Conservation (phyloP, 2,329 filamentous ascomycete species). For the Waltergamsia citrina region DNA sequence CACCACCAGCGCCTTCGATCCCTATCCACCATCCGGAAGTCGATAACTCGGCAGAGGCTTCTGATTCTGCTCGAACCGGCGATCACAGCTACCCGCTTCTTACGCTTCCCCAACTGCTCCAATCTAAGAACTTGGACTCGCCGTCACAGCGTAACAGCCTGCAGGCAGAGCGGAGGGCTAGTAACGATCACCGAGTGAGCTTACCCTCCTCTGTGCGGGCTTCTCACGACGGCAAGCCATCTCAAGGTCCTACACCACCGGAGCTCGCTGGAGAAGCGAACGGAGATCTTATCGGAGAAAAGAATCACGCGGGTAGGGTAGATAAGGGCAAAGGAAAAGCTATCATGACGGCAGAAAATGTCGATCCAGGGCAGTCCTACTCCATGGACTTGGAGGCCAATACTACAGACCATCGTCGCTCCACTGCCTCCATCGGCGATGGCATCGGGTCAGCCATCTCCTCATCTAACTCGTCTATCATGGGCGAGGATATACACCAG, state of each 20-base stretch:
- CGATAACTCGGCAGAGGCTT: conserved; percentile 22
- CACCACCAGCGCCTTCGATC: conserved; percentile 41
- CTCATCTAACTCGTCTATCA: conserved; percentile 49
- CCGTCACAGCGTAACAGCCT: conserved; percentile 36
- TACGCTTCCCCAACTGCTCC: conserved; percentile 38
- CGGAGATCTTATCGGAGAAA: conserved; percentile 8
- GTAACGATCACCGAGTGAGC: conserved; percentile 38
- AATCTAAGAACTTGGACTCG: conserved; percentile 27
- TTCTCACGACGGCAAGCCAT: conserved; percentile 41
- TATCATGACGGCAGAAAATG: conserved; percentile 34
- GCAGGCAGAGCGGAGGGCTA: conserved; percentile 36
- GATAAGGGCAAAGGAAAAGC: conserved; percentile 44
- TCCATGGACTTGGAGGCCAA: conserved; percentile 46
- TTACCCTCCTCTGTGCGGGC: conserved; percentile 43
- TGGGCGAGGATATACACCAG: conserved; percentile 54
- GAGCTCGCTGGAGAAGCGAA: conserved; percentile 8
- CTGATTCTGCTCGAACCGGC: conserved; percentile 26
- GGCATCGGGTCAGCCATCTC: conserved; percentile 46
- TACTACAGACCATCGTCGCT: conserved; percentile 28
- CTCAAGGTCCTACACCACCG: conserved; percentile 18
- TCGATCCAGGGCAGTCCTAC: conserved; percentile 24
- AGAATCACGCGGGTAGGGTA: conserved; percentile 12
- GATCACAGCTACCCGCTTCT: conserved; percentile 42
- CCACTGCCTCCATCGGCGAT: conserved; percentile 37
- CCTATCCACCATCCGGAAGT: conserved; percentile 37